Base-by-base conservation (phyloP, 768 basidiomycete genomes). In the Sutorius australiensis region DNA sequence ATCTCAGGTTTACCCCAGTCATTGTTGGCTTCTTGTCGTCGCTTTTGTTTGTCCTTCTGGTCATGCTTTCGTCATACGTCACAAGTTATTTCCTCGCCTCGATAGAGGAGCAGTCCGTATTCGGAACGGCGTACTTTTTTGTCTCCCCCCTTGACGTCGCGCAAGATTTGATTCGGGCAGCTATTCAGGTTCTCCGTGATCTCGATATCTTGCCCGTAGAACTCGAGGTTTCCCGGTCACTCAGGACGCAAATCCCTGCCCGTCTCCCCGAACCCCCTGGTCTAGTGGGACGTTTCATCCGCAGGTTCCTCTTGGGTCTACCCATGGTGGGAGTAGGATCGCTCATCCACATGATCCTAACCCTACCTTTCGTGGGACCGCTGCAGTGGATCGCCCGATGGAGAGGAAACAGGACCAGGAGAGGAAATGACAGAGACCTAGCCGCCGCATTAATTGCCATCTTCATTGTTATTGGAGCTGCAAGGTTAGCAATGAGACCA, bases 311-410 rank as follows among this genome's bases (percentile, higher is more conserved):
- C 12, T 66, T 92, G 24, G 90, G 90, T 21, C 73, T 92, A 13
- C 89, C 90, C 28, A 76, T 91, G 51, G 78, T 92, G 12, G 89
- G 89, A 10, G 87, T 86, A 37, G 82, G 82, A 17, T 90, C 87
- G 14, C 67, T 92, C 39, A 78, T 89, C 16, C 86, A 88, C 48
- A 80, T 89, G 80, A 68, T 92, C 14, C 56, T 83, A 61, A 80
- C 86, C 3, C 65, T 83, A 7, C 86, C 83, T 21, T 67, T 86
- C 51, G 74, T 88, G 42, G 81, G 78, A 0, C 87, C 88, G 13
- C 66, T 90, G 37, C 86, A 88, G 46, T 84, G 83, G 77, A 59
- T 89, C 39, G 84, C 85, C 28, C 79, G 86, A 21, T 83, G 82
- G 60, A 73, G 86, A 55, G 80, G 80, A 3, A 77, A 79, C 46